These are phyloP conservation scores for Nyssa sinensis DNA, from an alignment of 148 eudicot genomes.

Conservation along the genomic window DNA sequence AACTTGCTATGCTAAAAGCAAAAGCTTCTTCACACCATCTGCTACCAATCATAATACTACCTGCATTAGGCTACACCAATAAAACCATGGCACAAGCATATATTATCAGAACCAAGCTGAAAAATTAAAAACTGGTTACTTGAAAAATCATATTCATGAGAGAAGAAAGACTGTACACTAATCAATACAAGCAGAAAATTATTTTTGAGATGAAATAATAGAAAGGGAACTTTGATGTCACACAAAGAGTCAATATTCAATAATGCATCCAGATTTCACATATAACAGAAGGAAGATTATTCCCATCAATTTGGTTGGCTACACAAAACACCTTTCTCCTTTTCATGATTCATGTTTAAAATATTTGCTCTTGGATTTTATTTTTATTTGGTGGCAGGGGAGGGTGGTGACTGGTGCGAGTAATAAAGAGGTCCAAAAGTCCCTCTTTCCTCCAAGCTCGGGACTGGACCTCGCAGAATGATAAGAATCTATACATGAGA, in stretches of 20 bases:
- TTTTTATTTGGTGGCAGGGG: background rate
- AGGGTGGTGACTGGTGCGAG: background rate
- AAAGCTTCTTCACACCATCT: slow-evolving; percentile 14
- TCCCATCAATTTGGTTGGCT: background rate
- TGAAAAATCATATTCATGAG: slow-evolving; percentile 6
- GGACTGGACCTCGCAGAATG: too few species aligned
- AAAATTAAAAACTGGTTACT: background rate
- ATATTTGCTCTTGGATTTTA: background rate
- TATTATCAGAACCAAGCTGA: background rate
- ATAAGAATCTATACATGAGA: background rate
- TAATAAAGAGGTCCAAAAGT: too few species aligned
- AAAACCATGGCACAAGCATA: slow-evolving; percentile 8
- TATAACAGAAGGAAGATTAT: background rate
- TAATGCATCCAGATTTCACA: background rate
- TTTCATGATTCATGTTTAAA: background rate
- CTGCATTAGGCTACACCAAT: slow-evolving; percentile 34
- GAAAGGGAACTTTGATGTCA: too few species aligned
- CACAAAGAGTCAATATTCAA: too few species aligned
- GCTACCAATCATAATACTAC: slow-evolving; percentile 12
- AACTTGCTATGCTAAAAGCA: background rate
- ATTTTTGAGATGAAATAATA: background rate
- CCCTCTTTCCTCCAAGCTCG: too few species aligned
- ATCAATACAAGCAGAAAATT: background rate
- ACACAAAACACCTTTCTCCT: background rate
- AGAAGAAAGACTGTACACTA: background rate